Conservation (phyloP, 2,329 filamentous ascomycete species). For the Allantophomopsis cytisporea region DNA sequence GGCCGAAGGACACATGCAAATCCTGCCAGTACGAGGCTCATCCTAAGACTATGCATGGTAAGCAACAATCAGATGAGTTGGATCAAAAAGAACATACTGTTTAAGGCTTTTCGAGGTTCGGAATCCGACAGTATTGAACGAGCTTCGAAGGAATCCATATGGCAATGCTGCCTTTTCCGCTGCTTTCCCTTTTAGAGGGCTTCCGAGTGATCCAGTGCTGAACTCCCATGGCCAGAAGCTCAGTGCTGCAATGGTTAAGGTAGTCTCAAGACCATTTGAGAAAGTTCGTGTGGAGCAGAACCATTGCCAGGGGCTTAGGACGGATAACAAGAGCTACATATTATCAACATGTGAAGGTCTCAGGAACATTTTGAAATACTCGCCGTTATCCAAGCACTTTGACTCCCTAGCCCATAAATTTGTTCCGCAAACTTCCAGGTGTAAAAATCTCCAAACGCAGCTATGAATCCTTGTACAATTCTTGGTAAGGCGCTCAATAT, state of each 20-base stretch:
- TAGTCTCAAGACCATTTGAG: constrained; percentile 89
- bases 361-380: constrained; percentile 1
- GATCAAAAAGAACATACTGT: too few species aligned
- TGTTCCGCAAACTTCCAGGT: constrained; percentile 71
- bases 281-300: constrained; percentile 88
- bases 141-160: too few species aligned
- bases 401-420: constrained; percentile 54
- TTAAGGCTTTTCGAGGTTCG: too few species aligned
- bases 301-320: constrained; percentile 87
- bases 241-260: constrained; percentile 67
- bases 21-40: constrained; percentile 63
- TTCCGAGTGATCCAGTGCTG: constrained; percentile 9
- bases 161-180: too few species aligned
- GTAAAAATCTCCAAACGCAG: constrained; percentile 70
- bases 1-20: constrained; percentile 76
- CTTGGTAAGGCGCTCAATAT: constrained; percentile 63
- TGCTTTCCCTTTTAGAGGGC: too few species aligned
- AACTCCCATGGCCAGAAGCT: constrained; percentile 80
- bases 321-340: constrained; percentile 51
- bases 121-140: too few species aligned
- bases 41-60: constrained; percentile 30
- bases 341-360: not conserved
- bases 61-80: constrained; percentile 9
- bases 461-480: constrained; percentile 61
- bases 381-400: constrained; percentile 58